These are phyloP conservation scores for Tardiomyces blankii DNA, from an alignment of 1,139 yeast species.

Conservation along the genomic window DNA sequence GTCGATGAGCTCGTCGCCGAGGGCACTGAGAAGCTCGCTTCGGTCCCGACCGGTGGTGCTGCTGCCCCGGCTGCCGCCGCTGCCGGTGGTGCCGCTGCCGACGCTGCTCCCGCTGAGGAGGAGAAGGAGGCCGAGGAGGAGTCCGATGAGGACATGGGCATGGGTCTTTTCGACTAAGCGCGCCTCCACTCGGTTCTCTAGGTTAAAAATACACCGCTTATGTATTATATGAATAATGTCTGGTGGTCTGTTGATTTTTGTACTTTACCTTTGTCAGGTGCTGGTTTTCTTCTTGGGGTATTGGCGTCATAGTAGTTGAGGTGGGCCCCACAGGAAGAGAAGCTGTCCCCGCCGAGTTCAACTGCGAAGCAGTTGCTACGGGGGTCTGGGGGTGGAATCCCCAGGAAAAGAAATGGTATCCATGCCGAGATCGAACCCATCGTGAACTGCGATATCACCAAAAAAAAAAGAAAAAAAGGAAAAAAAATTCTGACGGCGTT, in stretches of 20 bases:
- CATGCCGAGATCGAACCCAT: too few relatives aligned
- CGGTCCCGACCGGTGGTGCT: slow-evolving; percentile 98
- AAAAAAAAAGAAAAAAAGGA: too few relatives aligned
- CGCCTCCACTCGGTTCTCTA: slow-evolving; percentile 24
- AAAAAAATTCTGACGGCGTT: too few relatives aligned
- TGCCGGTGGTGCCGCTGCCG: slow-evolving; percentile 57
- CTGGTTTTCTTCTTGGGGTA: too few relatives aligned
- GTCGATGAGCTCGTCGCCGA: slow-evolving; percentile 88
- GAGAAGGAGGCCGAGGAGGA: slow-evolving; percentile 22
- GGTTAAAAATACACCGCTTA: background rate
- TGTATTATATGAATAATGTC: background rate
- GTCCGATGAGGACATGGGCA: slow-evolving; percentile 29
- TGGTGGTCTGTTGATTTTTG: background rate
- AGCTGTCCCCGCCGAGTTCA: too few relatives aligned
- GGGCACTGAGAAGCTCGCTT: slow-evolving; percentile 91
- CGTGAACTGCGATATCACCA: too few relatives aligned
- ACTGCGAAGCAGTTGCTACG: too few relatives aligned
- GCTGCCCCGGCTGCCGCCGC: slow-evolving; percentile 67
- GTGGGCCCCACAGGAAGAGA: too few relatives aligned
- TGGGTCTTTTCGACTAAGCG: slow-evolving; percentile 29
- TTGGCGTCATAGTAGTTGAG: too few relatives aligned
- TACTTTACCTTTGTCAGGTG: too few relatives aligned
- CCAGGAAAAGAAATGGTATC: too few relatives aligned
- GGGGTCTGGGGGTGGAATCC: too few relatives aligned
- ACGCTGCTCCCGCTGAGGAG: slow-evolving; percentile 52